Conservation (phyloP, 306 rosid species). For the Medicago truncatula region DNA sequence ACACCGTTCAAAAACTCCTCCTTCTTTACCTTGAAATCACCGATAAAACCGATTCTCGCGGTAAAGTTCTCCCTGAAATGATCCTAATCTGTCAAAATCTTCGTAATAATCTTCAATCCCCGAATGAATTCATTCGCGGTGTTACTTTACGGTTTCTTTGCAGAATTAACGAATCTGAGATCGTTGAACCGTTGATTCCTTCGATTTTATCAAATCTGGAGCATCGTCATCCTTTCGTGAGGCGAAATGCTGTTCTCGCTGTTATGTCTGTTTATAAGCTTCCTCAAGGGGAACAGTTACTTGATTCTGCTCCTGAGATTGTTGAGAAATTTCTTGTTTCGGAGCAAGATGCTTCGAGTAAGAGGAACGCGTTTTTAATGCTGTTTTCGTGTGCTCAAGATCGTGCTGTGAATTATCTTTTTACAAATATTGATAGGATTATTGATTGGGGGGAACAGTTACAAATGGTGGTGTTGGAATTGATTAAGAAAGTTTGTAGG, state of each 20-base stretch:
- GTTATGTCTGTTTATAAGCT: constrained; percentile 87
- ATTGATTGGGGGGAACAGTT: constrained; percentile 90
- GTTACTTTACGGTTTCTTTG: constrained; percentile 91
- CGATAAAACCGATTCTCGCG: constrained; percentile 85
- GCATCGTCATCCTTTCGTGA: constrained; percentile 88
- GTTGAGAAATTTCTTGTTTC: constrained; percentile 71
- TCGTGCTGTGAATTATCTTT: constrained; percentile 75
- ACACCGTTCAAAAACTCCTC: constrained; percentile 93
- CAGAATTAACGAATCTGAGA: constrained; percentile 86
- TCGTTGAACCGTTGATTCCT: constrained; percentile 87
- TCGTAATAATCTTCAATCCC: constrained; percentile 87
- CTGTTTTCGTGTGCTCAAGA: constrained; percentile 89
- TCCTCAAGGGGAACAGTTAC: constrained; percentile 83
- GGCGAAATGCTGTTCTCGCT: constrained; percentile 84
- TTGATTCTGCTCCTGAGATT: constrained; percentile 85
- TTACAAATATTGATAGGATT: constrained; percentile 68
- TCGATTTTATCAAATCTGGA: constrained; percentile 83
- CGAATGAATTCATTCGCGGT: constrained; percentile 95
- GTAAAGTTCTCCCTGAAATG: constrained; percentile 95
- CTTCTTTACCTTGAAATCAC: constrained; percentile 93
- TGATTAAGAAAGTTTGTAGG: constrained; percentile 90
- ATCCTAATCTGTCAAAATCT: constrained; percentile 96
- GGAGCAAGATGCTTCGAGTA: constrained; percentile 85
- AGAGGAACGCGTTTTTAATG: constrained; percentile 95
- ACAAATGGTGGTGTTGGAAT: constrained; percentile 86